Evolutionary conservation across 192 early-diverging fungal genomes (phyloP).

Genomic region (Helicostylum pulchrum): DNA sequence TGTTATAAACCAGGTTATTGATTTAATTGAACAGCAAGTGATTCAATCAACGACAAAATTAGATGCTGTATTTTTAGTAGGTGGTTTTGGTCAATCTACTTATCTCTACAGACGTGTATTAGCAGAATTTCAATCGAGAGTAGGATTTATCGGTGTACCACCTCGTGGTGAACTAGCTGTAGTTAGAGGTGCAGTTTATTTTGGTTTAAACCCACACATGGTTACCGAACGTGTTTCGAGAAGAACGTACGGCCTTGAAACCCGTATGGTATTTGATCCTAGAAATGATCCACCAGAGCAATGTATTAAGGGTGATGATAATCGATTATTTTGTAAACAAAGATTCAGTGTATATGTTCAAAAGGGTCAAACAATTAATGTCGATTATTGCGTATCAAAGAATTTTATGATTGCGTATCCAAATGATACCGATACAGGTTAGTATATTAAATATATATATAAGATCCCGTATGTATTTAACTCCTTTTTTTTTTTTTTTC

Average conservation of each 20-base stretch:
- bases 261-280: constrained; percentile 50
- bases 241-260: constrained; percentile 51
- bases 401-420: constrained; percentile 50
- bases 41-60: constrained; percentile 35
- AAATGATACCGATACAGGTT: constrained; percentile 44
- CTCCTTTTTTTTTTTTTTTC: background rate
- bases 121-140: constrained; percentile 38
- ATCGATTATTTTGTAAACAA: constrained; percentile 39
- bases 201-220: constrained; percentile 47
- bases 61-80: constrained; percentile 53
- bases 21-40: constrained; percentile 48
- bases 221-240: constrained; percentile 52
- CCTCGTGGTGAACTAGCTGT: constrained; percentile 47
- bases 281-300: constrained; percentile 48
- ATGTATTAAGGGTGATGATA: constrained; percentile 47
- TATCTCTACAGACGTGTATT: constrained; percentile 50
- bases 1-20: constrained; percentile 46
- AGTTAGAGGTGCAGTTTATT: constrained; percentile 53
- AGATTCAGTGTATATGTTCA: constrained; percentile 42
- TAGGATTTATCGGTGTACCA: constrained; percentile 44
- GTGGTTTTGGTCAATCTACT: constrained; percentile 52
- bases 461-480: background rate
- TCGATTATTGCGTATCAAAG: constrained; percentile 49
- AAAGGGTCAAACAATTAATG: constrained; percentile 42
- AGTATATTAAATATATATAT: background rate